Base-by-base conservation (phyloP, 345 rosid species). In the Crucihimalaya himalaica region DNA sequence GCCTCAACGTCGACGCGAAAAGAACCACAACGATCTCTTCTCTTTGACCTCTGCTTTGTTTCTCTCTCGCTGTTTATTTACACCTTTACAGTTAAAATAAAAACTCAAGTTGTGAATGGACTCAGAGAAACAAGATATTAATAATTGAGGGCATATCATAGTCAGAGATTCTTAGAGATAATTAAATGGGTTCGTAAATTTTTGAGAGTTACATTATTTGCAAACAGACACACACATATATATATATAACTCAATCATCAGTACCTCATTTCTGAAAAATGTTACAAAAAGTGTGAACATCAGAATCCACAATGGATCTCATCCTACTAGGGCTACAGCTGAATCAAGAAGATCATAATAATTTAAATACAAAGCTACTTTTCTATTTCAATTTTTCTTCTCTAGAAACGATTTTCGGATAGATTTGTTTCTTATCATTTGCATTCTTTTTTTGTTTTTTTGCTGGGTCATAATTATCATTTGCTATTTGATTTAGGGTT, bases 31-130 rank as follows among this genome's bases (percentile, higher is more conserved):
- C 51, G 52, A 16, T 31, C 54, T 66, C 62, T 61, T 59, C 53
- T 23, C 60, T 67, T 59, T 67, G 73, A 74, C 78, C 73, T 58
- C 56, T 74, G 45, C 60, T 60, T 67, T 75, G 72, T 57, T 74
- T 57, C 66, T 2, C 14, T 28, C 39, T 63, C 68, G 16, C 53
- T 28, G 3, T 25, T 42, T 63, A 0, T 9, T 10, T 9, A 5
- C 29, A 8, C 9, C 2, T 23, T 63, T 5, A 3, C 23, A 4
- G 37, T 62, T 43, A 29, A 35, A 9, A 10, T 1, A 29, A 42
- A n/a, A 55, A 54, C 63, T 68, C 42, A 15, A 16, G 63, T 68
- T 31, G 43, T 9, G 9, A 55, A 39, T 18, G 27, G 18, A 40
- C 51, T 16, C 19, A 5, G 14, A 53, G 51, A 18, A 51, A 66